Evolutionary conservation across 345 rosid genomes (phyloP).

Genomic region (Boechera stricta): DNA sequence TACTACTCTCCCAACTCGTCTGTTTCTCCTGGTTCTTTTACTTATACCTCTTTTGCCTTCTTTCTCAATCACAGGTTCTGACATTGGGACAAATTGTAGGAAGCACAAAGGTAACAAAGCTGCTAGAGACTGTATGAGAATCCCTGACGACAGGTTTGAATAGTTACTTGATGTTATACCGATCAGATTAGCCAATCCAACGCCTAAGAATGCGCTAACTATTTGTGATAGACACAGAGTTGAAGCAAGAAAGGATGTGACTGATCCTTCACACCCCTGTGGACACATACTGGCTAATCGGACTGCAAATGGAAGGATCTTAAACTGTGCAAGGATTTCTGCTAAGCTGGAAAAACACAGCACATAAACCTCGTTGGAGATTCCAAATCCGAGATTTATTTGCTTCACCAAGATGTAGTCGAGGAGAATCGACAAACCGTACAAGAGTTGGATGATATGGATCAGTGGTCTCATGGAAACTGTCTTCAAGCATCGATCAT

Average conservation of each 20-base stretch:
- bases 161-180: constrained; percentile 68
- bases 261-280: constrained; percentile 84
- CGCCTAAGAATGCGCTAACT: constrained; percentile 69
- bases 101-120: constrained; percentile 71
- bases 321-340: constrained; percentile 78
- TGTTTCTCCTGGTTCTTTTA: constrained; percentile 60
- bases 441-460: constrained; percentile 57
- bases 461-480: constrained; percentile 72
- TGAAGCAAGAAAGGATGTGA: constrained; percentile 85
- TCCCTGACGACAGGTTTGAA: constrained; percentile 63
- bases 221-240: constrained; percentile 77
- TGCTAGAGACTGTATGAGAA: constrained; percentile 66
- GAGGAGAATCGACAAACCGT: constrained; percentile 72
- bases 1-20: constrained; percentile 64
- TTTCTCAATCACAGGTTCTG: constrained; percentile 52
- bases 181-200: constrained; percentile 74
- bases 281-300: constrained; percentile 75
- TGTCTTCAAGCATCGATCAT: constrained; percentile 66
- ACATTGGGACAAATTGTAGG: constrained; percentile 62
- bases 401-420: constrained; percentile 73
- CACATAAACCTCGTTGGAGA: constrained; percentile 68
- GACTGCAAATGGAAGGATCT: constrained; percentile 78
- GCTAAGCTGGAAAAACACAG: constrained; percentile 81
- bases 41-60: constrained; percentile 54
- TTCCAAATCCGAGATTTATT: constrained; percentile 66